Conservation (phyloP, 2,329 filamentous ascomycete genomes). For the Cryphonectria japonica region DNA sequence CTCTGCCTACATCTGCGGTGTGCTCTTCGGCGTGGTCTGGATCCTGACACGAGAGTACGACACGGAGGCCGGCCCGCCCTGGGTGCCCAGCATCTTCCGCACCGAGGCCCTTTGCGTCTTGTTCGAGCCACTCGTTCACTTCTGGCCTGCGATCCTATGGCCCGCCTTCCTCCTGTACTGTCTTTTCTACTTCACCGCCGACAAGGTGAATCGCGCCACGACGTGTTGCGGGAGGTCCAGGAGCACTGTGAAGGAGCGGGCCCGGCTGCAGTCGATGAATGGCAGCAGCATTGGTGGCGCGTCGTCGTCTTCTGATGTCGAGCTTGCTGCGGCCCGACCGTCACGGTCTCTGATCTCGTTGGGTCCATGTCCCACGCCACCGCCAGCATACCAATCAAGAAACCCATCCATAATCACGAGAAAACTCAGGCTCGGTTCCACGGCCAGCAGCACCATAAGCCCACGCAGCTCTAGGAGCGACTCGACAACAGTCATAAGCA, state of each 20-base stretch:
- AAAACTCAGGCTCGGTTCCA: neutral
- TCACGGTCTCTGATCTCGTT: slow-evolving; percentile 1
- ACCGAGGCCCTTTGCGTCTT: slow-evolving; percentile 11
- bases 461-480: neutral
- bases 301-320: neutral
- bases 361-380: neutral
- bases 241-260: neutral
- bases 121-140: slow-evolving; percentile 8
- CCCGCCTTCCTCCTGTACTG: slow-evolving; percentile 1
- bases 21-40: slow-evolving; percentile 1
- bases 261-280: neutral
- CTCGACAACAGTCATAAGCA: neutral
- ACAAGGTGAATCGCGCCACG: slow-evolving; percentile 4
- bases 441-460: neutral
- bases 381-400: neutral
- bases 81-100: slow-evolving; percentile 12
- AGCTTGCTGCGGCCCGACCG: neutral
- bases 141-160: slow-evolving; percentile 11
- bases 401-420: neutral
- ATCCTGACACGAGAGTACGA: slow-evolving; percentile 9
- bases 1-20: slow-evolving; percentile 9
- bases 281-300: neutral
- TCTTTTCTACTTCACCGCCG: neutral
- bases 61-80: neutral
- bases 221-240: slow-evolving; percentile 9